phyloP scores from a whole-genome alignment of 441 rosid genomes.

The Manihot esculenta region DNA sequence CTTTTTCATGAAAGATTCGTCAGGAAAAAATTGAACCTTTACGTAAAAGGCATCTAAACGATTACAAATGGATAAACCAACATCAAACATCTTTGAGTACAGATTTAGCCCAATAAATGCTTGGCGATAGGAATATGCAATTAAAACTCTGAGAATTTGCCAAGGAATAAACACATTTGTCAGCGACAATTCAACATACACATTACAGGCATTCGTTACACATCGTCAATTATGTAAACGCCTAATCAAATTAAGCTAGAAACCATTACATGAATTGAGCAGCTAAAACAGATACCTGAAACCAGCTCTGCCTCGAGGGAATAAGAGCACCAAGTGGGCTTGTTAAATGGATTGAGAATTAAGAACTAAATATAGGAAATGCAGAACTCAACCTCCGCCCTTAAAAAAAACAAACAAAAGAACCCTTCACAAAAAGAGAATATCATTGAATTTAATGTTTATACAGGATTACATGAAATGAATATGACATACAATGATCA shows the following conservation, averaged over 20 bases:
- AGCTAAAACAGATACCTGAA: not conserved
- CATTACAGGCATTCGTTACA: not conserved
- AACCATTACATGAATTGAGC: not conserved
- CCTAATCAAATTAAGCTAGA: not conserved
- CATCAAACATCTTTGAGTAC: not conserved
- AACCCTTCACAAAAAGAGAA: not conserved
- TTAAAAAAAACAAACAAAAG: too few species aligned
- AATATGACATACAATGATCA: not conserved
- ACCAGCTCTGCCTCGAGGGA: not conserved
- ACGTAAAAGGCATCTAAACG: not conserved
- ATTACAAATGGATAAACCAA: not conserved
- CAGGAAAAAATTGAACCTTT: not conserved
- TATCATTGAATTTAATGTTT: slow-evolving; percentile 7
- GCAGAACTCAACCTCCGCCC: too few species aligned
- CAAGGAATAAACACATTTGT: not conserved
- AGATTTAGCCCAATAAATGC: too few species aligned
- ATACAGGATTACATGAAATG: not conserved
- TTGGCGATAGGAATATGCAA: not conserved
- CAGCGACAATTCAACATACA: slow-evolving; percentile 6
- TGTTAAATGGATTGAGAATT: too few species aligned
- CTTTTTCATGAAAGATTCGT: not conserved
- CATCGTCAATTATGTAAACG: not conserved
- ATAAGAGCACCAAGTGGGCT: too few species aligned
- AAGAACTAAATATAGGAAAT: too few species aligned
- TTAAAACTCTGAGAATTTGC: too few species aligned